Conservation (phyloP, 2,329 filamentous ascomycete species). For the Neofusicoccum laricinum region DNA sequence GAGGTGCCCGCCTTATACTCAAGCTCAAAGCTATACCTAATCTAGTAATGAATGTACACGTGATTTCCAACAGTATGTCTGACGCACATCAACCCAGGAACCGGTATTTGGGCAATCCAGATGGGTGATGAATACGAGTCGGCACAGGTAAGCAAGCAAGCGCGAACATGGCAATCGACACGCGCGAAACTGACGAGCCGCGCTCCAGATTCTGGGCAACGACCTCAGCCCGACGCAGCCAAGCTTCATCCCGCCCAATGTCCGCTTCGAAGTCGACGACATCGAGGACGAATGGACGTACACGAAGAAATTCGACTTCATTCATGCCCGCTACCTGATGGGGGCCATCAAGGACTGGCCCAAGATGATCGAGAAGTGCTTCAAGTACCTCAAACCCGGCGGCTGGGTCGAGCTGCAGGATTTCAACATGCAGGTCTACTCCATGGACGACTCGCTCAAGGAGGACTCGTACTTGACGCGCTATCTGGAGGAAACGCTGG, state of each 20-base stretch:
- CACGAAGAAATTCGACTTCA: constrained; percentile 25
- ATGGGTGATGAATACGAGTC: background rate
- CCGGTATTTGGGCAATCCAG: constrained; percentile 25
- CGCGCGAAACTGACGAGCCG: constrained; percentile 27
- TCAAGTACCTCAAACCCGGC: constrained; percentile 24
- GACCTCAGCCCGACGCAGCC: constrained; percentile 47
- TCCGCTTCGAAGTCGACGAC: constrained; percentile 51
- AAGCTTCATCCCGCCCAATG: constrained; percentile 48
- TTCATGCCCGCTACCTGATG: constrained; percentile 23
- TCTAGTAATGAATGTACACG: too few relatives aligned
- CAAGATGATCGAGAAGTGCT: constrained; percentile 22
- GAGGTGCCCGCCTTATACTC: too few relatives aligned
- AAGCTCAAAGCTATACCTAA: too few relatives aligned
- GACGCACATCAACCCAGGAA: background rate
- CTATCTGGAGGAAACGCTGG: constrained; percentile 24
- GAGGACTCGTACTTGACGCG: constrained; percentile 20
- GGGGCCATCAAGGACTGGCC: constrained; percentile 25
- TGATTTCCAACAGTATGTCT: too few relatives aligned
- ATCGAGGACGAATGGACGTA: constrained; percentile 34
- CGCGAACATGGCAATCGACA: fast-evolving
- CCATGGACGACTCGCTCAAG: constrained; percentile 23
- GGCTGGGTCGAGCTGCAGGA: constrained; percentile 29
- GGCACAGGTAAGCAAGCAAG: background rate
- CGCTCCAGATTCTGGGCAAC: constrained; percentile 38
- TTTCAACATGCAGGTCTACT: constrained; percentile 24